Base-by-base conservation (phyloP, 2,329 filamentous ascomycete species). In the Furcasterigmium furcatum region DNA sequence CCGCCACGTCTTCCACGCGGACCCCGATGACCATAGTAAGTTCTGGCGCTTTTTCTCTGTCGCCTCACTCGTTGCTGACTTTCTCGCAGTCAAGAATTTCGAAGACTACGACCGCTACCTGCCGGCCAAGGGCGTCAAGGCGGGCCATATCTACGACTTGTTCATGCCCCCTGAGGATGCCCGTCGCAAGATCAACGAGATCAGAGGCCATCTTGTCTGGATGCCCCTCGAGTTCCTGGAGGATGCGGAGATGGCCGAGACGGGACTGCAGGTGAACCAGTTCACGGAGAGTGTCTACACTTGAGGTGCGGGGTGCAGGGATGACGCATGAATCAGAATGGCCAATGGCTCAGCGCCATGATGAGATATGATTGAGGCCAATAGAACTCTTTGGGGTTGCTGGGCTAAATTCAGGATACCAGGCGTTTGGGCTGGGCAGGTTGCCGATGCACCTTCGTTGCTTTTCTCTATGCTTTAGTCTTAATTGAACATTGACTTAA, bases 181-280 rank as follows among this genome's bases (percentile, higher is more conserved):
- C 7, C 78, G 88, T 14, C 64, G 76, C 53, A 90, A 92, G 64
- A 71, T 97, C 41, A 84, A 90, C 56, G 76, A 85, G 59, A 82
- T 97, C 54, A 85, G 83, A 68, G 50, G 92, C 0, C 92, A 97
- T 70, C 65, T 97, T 34, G 92, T 97, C 7, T 95, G 89, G 88
- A 92, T 96, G 84, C 91, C 91, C n/a, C 65, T 97, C 58, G 81
- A 91, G 38, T 97, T 96, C 62, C 66, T 97, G 60, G 76, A 80
- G 57, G 84, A 95, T 52, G 90, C 85, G 0, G 78, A 88, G 56
- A 95, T 97, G 91, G 91, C 91, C 0, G 91, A 96, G 70, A 81
- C 79, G 58, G 91, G 92, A 0, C 59, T 97, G 65, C 85, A 91
- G 66, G 82, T 97, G 34, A 97, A 97, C 63, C 70, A 80, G 38